Conservation (phyloP, 2,329 filamentous ascomycete species). For the Exophiala lecanii-corni region DNA sequence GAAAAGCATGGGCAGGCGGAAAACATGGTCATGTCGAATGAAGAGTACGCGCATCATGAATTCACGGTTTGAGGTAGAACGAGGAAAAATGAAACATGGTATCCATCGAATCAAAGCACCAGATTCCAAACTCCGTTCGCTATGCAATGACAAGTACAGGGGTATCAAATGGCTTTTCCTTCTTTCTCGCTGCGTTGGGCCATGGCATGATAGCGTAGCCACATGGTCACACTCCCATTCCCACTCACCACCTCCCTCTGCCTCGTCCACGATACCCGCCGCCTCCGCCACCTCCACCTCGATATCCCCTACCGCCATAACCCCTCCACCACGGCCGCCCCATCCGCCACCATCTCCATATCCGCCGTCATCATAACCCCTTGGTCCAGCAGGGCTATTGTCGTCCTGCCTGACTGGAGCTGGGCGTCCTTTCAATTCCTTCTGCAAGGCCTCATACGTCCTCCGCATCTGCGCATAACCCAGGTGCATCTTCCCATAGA, state of each 20-base stretch:
- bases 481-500: slow-evolving; percentile 99
- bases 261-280: slow-evolving; percentile 30
- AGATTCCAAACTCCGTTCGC: slow-evolving; percentile 3
- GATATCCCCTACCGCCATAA: slow-evolving; percentile 39
- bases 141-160: slow-evolving; percentile 1
- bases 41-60: no score
- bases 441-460: slow-evolving; percentile 79
- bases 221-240: no score
- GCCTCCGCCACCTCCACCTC: slow-evolving; percentile 38
- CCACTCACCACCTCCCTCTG: slow-evolving; percentile 23
- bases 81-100: no score
- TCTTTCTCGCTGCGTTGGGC: no score
- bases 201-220: no score
- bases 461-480: slow-evolving; percentile 98
- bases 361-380: slow-evolving; percentile 45
- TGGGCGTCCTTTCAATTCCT: slow-evolving; percentile 72
- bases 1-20: no score
- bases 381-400: slow-evolving; percentile 32
- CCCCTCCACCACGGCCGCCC: slow-evolving; percentile 45
- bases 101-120: no score
- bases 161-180: slow-evolving; percentile 1
- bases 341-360: slow-evolving; percentile 50
- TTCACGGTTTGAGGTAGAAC: no score
- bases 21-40: no score
- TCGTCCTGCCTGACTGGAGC: slow-evolving; percentile 50